These are phyloP conservation scores for Ogataea paraovalis DNA, from an alignment of 805 yeast species.

Conservation along the genomic window DNA sequence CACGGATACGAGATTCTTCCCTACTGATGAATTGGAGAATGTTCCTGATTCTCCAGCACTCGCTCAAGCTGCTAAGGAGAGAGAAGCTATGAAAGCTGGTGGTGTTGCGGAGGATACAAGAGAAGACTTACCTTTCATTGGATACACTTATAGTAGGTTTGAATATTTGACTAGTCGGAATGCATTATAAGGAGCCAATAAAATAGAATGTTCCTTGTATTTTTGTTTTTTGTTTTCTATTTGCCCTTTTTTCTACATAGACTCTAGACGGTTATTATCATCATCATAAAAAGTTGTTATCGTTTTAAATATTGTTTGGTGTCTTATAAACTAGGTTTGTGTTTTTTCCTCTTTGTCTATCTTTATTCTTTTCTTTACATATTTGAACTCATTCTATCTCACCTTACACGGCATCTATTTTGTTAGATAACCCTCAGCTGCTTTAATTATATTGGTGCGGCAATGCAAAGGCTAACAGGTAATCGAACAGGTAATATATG, in stretches of 20 bases:
- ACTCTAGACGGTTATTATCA: neutral
- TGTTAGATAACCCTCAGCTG: too few species aligned
- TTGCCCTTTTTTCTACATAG: neutral
- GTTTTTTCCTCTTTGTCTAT: neutral
- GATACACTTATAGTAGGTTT: slow-evolving; percentile 93
- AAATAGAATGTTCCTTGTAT: neutral
- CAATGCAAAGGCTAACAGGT: too few species aligned
- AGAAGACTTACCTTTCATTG: slow-evolving; percentile 94
- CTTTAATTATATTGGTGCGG: too few species aligned
- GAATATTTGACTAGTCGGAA: slow-evolving; percentile 84
- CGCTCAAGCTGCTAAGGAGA: slow-evolving; percentile 61
- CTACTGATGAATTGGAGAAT: slow-evolving; percentile 92
- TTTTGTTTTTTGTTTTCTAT: neutral
- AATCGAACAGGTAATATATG: too few species aligned
- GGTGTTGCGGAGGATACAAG: slow-evolving; percentile 44
- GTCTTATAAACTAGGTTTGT: neutral
- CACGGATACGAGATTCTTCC: slow-evolving; percentile 97
- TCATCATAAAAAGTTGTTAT: neutral
- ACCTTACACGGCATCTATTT: too few species aligned
- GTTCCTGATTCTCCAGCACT: slow-evolving; percentile 87
- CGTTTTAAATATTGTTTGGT: neutral
- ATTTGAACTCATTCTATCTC: neutral
- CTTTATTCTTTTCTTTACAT: neutral
- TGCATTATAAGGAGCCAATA: slow-evolving; percentile 30
- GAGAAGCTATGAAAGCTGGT: slow-evolving; percentile 48